phyloP scores from a whole-genome alignment of 1,139 yeast species.

The Geotrichum siamense region DNA sequence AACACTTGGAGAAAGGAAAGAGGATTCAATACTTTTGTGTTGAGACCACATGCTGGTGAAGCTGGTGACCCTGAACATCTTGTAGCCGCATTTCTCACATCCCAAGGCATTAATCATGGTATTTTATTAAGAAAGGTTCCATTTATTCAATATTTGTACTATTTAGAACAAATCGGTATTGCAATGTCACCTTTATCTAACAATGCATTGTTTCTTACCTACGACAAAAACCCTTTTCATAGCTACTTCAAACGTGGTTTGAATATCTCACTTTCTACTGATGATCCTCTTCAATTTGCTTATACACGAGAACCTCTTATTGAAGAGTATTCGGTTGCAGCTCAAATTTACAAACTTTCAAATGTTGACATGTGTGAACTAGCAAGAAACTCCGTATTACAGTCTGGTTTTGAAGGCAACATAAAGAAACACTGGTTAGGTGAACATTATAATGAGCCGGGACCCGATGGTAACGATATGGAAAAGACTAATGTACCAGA shows the following conservation, averaged over 20 bases:
- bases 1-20: conserved; percentile 72
- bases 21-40: conserved; percentile 77
- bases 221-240: conserved; percentile 90
- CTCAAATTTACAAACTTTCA: conserved; percentile 88
- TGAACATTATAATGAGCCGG: conserved; percentile 50
- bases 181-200: conserved; percentile 99
- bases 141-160: conserved; percentile 85
- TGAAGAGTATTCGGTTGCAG: conserved; percentile 96
- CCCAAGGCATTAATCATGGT: conserved; percentile 94
- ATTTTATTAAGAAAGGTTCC: conserved; percentile 88
- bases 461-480: conserved; percentile 74
- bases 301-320: conserved; percentile 97
- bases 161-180: conserved; percentile 88
- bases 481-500: conserved; percentile 94
- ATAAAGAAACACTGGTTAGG: conserved; percentile 94
- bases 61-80: conserved; percentile 99
- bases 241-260: conserved; percentile 85
- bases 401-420: conserved; percentile 84
- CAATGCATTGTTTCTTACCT: conserved; percentile 89
- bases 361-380: conserved; percentile 95
- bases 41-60: conserved; percentile 98
- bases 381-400: conserved; percentile 75
- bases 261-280: conserved; percentile 85
- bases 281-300: conserved; percentile 91
- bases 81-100: conserved; percentile 78